Conservation (phyloP, 2,329 filamentous ascomycete species). For the Mollisia scopiformis region DNA sequence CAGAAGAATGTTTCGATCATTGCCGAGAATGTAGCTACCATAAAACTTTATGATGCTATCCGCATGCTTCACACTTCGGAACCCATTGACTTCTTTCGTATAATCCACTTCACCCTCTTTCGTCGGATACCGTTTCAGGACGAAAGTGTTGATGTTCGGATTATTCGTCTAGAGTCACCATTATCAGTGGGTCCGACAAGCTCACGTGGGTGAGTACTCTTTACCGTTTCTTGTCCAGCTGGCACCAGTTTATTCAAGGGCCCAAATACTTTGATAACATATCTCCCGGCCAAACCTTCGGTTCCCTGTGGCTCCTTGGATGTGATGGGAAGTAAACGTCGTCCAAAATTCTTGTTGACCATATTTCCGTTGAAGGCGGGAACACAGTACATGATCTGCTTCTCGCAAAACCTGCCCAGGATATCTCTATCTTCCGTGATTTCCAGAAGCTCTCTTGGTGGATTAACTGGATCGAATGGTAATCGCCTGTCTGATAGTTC, state of each 20-base stretch:
- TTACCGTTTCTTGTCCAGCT: slow-evolving; percentile 6
- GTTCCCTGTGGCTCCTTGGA: slow-evolving; percentile 18
- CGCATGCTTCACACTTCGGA: slow-evolving; percentile 23
- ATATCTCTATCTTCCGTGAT: slow-evolving; percentile 19
- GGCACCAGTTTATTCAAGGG: slow-evolving; percentile 30
- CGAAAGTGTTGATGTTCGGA: slow-evolving; percentile 28
- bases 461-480: slow-evolving; percentile 29
- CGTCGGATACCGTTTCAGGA: slow-evolving; percentile 33
- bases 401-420: slow-evolving; percentile 31
- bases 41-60: slow-evolving; percentile 34
- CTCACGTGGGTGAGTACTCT: neutral
- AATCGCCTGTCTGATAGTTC: slow-evolving; percentile 23
- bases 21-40: slow-evolving; percentile 31
- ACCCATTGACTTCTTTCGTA: slow-evolving; percentile 32
- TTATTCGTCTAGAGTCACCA: slow-evolving; percentile 1
- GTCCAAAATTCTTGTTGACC: slow-evolving; percentile 27
- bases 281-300: slow-evolving; percentile 24
- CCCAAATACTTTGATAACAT: slow-evolving; percentile 31
- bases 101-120: slow-evolving; percentile 27
- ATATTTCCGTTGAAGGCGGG: slow-evolving; percentile 26
- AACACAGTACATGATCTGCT: slow-evolving; percentile 35
- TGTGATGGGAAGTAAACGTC: slow-evolving; percentile 34
- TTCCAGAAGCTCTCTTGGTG: slow-evolving; percentile 24
- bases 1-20: slow-evolving; percentile 37
- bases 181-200: neutral